Conservation (phyloP, 345 rosid genomes). For the Nephelium lappaceum region DNA sequence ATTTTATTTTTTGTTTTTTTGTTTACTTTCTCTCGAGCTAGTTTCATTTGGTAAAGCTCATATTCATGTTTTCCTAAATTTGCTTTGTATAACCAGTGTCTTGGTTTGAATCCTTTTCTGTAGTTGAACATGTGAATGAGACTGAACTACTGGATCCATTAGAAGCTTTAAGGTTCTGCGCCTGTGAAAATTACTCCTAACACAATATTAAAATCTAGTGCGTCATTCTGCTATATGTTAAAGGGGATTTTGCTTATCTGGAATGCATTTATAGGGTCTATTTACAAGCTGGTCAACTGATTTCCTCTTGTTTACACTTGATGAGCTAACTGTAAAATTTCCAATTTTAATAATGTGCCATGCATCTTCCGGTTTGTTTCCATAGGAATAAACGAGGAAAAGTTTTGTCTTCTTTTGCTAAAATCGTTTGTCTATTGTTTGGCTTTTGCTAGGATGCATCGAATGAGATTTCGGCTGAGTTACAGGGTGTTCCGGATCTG, state of each 20-base stretch:
- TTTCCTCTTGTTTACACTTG: neutral
- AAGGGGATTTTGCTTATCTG: neutral
- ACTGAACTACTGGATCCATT: neutral
- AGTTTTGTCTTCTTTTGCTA: constrained; percentile 4
- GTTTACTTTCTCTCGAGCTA: neutral
- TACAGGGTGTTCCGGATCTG: constrained; percentile 55
- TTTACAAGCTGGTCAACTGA: neutral
- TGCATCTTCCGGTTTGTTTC: neutral
- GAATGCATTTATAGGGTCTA: neutral
- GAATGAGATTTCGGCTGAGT: constrained; percentile 52
- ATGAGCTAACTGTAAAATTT: constrained; percentile 2
- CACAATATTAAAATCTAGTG: too few species aligned
- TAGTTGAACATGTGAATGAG: neutral
- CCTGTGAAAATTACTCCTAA: neutral
- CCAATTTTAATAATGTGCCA: neutral
- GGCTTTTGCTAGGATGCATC: constrained; percentile 47
- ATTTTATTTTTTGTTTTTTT: neutral
- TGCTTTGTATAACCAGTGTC: neutral
- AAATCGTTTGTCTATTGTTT: neutral
- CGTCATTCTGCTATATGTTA: neutral
- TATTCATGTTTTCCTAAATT: constrained; percentile 17
- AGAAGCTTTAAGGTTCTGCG: neutral
- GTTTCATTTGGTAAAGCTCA: neutral
- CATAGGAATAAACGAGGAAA: neutral
- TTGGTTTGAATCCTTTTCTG: constrained; percentile 2